phyloP scores from a whole-genome alignment of 805 yeast genomes.

The Candida parachauliodes region DNA sequence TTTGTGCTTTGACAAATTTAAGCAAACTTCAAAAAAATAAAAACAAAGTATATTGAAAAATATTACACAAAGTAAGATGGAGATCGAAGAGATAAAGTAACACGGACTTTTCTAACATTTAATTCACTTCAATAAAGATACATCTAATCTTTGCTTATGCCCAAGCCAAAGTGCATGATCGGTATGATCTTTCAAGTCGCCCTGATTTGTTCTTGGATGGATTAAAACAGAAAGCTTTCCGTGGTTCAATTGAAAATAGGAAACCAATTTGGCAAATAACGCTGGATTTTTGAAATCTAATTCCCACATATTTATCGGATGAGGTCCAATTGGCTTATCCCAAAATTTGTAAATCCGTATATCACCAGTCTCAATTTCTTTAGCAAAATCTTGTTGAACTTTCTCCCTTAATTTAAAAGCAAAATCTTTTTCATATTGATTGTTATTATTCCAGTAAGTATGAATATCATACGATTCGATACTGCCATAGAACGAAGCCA shows the following conservation, averaged over 20 bases:
- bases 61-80: not conserved
- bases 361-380: constrained; percentile 38
- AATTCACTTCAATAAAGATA: constrained; percentile 8
- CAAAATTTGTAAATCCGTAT: constrained; percentile 44
- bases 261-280: constrained; percentile 41
- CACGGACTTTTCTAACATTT: too few relatives aligned
- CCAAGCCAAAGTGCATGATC: constrained; percentile 58
- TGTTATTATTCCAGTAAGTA: constrained; percentile 45
- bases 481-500: constrained; percentile 15
- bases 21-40: not conserved
- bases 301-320: constrained; percentile 58
- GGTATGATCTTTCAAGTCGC: constrained; percentile 49
- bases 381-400: constrained; percentile 38
- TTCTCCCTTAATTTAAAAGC: constrained; percentile 38
- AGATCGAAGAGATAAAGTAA: too few relatives aligned
- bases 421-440: constrained; percentile 26
- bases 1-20: not conserved
- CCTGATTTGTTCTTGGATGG: constrained; percentile 47
- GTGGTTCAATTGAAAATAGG: constrained; percentile 52
- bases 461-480: constrained; percentile 51
- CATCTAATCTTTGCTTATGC: constrained; percentile 29
- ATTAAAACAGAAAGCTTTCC: constrained; percentile 50
- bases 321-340: constrained; percentile 55
- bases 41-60: not conserved
- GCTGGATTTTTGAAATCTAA: constrained; percentile 47